Evolutionary conservation across 345 rosid genomes (phyloP).

Genomic region (Brassica nigra): DNA sequence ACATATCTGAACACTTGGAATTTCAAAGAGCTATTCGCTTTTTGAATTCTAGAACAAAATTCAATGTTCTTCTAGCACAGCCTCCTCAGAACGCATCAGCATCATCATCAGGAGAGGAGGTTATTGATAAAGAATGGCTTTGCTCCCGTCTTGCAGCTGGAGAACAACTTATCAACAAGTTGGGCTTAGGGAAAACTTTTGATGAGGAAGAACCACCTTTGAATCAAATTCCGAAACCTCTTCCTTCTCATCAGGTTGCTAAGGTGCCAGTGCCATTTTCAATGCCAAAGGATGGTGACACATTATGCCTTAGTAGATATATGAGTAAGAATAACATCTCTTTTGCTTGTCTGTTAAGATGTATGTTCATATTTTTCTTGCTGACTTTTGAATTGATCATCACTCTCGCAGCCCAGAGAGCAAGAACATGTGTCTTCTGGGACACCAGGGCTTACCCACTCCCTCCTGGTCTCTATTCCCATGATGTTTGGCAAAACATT

Average conservation of each 20-base stretch:
- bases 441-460: neutral
- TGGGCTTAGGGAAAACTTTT: neutral
- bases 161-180: neutral
- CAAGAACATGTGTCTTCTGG: neutral
- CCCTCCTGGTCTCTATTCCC: neutral
- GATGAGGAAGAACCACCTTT: neutral
- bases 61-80: neutral
- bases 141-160: neutral
- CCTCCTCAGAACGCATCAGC: neutral
- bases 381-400: neutral
- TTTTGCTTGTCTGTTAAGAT: neutral
- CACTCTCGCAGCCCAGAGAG: neutral
- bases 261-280: neutral
- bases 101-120: neutral
- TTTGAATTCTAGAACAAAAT: neutral
- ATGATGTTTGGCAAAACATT: neutral
- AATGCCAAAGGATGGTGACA: neutral
- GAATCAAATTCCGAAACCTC: neutral
- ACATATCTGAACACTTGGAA: neutral
- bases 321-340: neutral
- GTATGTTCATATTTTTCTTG: neutral
- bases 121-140: neutral
- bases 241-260: neutral
- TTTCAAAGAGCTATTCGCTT: neutral
- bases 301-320: neutral